These are phyloP conservation scores for Whalleya microplaca DNA, from an alignment of 2,329 filamentous ascomycete genomes.

Conservation along the genomic window DNA sequence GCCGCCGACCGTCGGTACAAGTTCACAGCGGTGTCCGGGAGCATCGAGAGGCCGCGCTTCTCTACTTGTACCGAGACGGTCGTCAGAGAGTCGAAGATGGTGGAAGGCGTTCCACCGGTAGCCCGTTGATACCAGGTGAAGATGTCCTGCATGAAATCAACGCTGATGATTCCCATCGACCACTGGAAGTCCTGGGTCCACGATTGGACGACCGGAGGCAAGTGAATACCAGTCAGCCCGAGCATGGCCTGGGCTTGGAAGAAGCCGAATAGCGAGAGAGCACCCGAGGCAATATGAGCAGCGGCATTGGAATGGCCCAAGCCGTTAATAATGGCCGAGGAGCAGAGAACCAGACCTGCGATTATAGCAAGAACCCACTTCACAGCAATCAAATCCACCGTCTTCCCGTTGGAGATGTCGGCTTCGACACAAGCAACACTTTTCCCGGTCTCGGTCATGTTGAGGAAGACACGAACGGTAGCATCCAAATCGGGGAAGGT, in stretches of 20 bases:
- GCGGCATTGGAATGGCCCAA: slow-evolving; percentile 86
- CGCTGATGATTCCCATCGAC: slow-evolving; percentile 86
- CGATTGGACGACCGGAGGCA: slow-evolving; percentile 79
- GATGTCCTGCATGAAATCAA: slow-evolving; percentile 77
- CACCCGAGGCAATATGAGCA: slow-evolving; percentile 83
- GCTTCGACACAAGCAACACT: slow-evolving; percentile 80
- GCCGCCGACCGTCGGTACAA: slow-evolving; percentile 36
- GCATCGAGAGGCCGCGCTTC: slow-evolving; percentile 48
- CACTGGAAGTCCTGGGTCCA: slow-evolving; percentile 94
- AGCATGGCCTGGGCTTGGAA: slow-evolving; percentile 87
- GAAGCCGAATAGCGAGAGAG: slow-evolving; percentile 81
- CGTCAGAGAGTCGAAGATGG: slow-evolving; percentile 69
- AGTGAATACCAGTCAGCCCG: slow-evolving; percentile 72
- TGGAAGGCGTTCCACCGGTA: slow-evolving; percentile 78
- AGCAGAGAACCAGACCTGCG: slow-evolving; percentile 73
- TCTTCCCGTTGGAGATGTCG: slow-evolving; percentile 80
- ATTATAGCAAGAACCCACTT: slow-evolving; percentile 82
- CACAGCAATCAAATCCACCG: slow-evolving; percentile 78
- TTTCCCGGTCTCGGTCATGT: slow-evolving; percentile 57
- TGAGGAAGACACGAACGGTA: slow-evolving; percentile 74
- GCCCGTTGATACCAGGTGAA: slow-evolving; percentile 88
- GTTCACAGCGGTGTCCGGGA: slow-evolving; percentile 37
- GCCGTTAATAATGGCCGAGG: slow-evolving; percentile 80
- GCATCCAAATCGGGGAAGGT: slow-evolving; percentile 83
- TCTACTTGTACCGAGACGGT: slow-evolving; percentile 76